phyloP scores from a whole-genome alignment of 2,329 filamentous ascomycete genomes.

The Diplodia seriata region DNA sequence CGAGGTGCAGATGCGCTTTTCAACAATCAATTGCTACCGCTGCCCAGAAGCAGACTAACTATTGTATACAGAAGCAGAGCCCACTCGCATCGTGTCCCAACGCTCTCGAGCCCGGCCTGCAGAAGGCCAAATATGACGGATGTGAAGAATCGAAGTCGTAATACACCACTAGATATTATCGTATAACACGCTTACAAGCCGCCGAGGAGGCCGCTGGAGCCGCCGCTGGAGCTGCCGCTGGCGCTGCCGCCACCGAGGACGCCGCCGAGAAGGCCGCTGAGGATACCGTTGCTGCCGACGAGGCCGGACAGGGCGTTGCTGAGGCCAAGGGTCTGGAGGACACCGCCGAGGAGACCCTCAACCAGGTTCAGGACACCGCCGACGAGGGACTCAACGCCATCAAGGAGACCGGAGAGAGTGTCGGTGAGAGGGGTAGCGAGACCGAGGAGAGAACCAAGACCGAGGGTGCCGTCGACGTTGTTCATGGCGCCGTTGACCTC shows the following conservation, averaged over 20 bases:
- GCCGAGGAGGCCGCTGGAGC: conserved; percentile 21
- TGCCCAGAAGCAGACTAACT: conserved; percentile 5
- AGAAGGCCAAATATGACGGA: conserved; percentile 1
- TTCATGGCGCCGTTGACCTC: conserved; percentile 30
- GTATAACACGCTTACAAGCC: conserved; percentile 11
- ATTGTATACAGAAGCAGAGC: conserved; percentile 10
- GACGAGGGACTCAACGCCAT: conserved; percentile 19
- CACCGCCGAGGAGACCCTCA: conserved; percentile 23
- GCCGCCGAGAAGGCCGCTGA: conserved; percentile 13
- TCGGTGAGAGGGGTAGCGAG: conserved; percentile 18
- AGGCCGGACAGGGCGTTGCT: conserved; percentile 14
- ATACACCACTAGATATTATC: background rate
- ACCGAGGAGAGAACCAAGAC: conserved; percentile 29
- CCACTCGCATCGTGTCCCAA: conserved; percentile 23
- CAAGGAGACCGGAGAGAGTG: conserved; percentile 24
- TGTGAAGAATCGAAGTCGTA: conserved; percentile 8
- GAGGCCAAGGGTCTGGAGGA: conserved; percentile 20
- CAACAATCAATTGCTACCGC: conserved; percentile 28
- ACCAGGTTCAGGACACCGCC: conserved; percentile 20
- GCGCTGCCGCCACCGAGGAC: background rate
- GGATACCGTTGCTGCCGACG: conserved; percentile 7
- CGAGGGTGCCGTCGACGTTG: conserved; percentile 20
- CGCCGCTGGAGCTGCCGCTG: background rate
- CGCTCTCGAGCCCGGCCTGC: conserved; percentile 21
- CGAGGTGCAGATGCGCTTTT: background rate